A percentile compares a stretch with the other conserved stretches of the same genome.
Evolutionary conservation across 1,139 yeast genomes (phyloP).

Genomic region (Hemisphaericaspora xylanilytica): DNA sequence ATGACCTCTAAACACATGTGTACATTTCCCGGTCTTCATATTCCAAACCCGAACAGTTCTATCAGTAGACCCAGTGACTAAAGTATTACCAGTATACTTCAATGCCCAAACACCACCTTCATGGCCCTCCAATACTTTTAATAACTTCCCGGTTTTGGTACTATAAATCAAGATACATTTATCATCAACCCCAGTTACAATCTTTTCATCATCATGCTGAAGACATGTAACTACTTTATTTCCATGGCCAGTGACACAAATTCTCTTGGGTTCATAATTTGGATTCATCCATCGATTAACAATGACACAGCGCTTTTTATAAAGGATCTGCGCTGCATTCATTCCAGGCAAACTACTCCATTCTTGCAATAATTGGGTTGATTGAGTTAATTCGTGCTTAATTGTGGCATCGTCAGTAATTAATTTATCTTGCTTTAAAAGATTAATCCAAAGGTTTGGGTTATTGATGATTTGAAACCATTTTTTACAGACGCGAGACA

Average conservation of each 20-base stretch:
- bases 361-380: constrained; percentile 29
- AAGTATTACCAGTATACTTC: constrained; percentile 77
- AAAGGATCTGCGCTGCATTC: constrained; percentile 52
- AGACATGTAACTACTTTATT: constrained; percentile 87
- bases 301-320: constrained; percentile 64
- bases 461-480: constrained; percentile 70
- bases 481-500: constrained; percentile 61
- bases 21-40: constrained; percentile 67
- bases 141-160: constrained; percentile 65
- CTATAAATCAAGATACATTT: constrained; percentile 78
- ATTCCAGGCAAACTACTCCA: constrained; percentile 27
- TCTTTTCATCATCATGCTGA: constrained; percentile 88
- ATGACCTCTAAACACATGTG: constrained; percentile 87
- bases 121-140: constrained; percentile 78
- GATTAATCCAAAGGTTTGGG: constrained; percentile 58
- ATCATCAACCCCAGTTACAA: constrained; percentile 93
- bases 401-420: constrained; percentile 39
- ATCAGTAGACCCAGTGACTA: constrained; percentile 91
- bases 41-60: constrained; percentile 89
- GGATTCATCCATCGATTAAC: constrained; percentile 84
- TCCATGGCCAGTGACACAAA: constrained; percentile 68
- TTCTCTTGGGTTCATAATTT: constrained; percentile 61
- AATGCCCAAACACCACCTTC: constrained; percentile 99
- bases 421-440: constrained; percentile 54
- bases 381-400: constrained; percentile 31